Conservation (phyloP, 805 yeast genomes). For the Saturnispora sanitii region DNA sequence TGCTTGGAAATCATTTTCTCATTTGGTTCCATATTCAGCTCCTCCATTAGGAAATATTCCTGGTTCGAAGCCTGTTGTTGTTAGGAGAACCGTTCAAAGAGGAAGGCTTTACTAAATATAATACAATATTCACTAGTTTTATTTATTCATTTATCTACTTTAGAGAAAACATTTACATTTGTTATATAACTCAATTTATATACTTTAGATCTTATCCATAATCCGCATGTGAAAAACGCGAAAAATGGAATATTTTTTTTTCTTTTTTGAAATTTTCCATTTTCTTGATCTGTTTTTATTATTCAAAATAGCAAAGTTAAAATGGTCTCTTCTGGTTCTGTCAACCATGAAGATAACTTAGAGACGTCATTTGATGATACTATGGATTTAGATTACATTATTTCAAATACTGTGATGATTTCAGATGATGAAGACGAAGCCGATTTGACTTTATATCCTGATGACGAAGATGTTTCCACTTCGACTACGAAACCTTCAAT, state of each 20-base stretch:
- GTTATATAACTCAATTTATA: too few species aligned
- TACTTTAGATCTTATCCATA: background rate
- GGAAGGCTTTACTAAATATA: conserved; percentile 10
- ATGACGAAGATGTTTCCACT: conserved; percentile 1
- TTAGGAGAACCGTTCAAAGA: conserved; percentile 39
- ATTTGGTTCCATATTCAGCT: conserved; percentile 30
- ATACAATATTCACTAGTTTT: too few species aligned
- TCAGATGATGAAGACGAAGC: conserved; percentile 2
- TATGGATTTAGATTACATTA: conserved; percentile 22
- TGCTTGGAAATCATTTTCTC: conserved; percentile 5
- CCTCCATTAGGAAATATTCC: conserved; percentile 26
- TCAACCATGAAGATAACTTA: background rate
- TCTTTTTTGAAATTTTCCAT: too few species aligned
- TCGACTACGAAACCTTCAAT: background rate
- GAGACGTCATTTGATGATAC: conserved; percentile 22
- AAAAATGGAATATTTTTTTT: background rate
- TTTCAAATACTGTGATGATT: conserved; percentile 8
- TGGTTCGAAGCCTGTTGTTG: conserved; percentile 40
- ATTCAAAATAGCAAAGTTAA: background rate
- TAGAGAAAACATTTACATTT: too few species aligned
- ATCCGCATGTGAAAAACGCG: background rate
- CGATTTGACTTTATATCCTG: conserved; percentile 7
- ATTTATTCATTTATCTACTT: too few species aligned
- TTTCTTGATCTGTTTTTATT: background rate
- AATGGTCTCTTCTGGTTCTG: conserved; percentile 3